Evolutionary conservation across 371 early-diverging fungal genomes (phyloP).

Genomic region (Mortierella sp.): DNA sequence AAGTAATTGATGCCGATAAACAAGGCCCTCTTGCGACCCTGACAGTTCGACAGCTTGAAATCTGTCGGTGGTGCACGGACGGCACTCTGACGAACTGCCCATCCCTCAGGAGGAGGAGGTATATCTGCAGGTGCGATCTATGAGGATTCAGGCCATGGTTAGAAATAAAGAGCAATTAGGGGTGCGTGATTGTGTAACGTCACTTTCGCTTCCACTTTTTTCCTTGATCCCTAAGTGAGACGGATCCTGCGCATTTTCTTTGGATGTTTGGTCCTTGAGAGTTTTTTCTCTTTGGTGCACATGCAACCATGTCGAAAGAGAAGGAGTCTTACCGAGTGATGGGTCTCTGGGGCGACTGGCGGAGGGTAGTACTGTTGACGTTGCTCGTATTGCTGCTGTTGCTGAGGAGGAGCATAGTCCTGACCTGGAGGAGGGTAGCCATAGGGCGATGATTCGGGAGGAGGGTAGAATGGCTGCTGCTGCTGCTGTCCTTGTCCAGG

Average conservation of each 20-base stretch:
- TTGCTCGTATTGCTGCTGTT: constrained; percentile 24
- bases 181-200: not conserved
- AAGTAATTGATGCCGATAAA: constrained; percentile 95
- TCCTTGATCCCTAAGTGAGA: not conserved
- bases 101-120: constrained; percentile 52
- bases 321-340: constrained; percentile 14
- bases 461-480: constrained; percentile 4
- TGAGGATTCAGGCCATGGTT: not conserved
- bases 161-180: not conserved
- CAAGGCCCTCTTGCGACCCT: constrained; percentile 85
- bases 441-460: constrained; percentile 13
- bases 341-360: constrained; percentile 10
- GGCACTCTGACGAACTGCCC: constrained; percentile 32
- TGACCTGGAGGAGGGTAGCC: constrained; percentile 14
- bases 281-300: not conserved
- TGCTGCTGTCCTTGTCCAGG: constrained; percentile 11
- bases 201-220: constrained; percentile 8
- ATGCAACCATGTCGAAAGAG: constrained; percentile 22
- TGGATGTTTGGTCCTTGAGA: not conserved
- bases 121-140: constrained; percentile 31
- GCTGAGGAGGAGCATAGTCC: constrained; percentile 18
- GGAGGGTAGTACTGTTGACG: constrained; percentile 15
- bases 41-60: constrained; percentile 81
- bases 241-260: too few species aligned
- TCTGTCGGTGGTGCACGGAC: constrained; percentile 30